A percentile compares a stretch with the other conserved stretches of the same genome.
Conservation (phyloP, 2,329 filamentous ascomycete species). For the Myriosclerotinia curreyana region DNA sequence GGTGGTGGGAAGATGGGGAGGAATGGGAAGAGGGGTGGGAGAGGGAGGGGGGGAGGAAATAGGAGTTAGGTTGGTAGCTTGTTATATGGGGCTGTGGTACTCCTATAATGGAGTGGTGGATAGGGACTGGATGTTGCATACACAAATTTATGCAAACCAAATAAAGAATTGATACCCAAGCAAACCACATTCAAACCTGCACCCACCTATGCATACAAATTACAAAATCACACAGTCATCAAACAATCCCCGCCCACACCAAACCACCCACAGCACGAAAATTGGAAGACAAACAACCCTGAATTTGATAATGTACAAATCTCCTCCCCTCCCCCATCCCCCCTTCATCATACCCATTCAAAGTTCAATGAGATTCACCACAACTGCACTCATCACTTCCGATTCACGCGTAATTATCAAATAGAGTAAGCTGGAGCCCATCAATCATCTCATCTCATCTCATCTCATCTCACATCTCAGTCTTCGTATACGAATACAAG, state of each 20-base stretch:
- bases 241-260: neutral
- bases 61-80: conserved; percentile 2
- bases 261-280: neutral
- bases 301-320: conserved; percentile 10
- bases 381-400: neutral
- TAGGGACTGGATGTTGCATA: neutral
- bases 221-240: no score
- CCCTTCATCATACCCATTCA: neutral
- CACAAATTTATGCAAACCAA: neutral
- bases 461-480: neutral
- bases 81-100: neutral
- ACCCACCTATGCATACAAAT: neutral
- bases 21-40: conserved; percentile 30
- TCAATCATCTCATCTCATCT: neutral
- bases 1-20: conserved; percentile 39
- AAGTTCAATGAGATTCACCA: neutral
- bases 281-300: neutral
- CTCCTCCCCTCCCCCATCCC: neutral
- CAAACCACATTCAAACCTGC: neutral
- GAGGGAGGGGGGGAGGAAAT: conserved; percentile 4
- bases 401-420: neutral
- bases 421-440: neutral
- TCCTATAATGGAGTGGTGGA: neutral
- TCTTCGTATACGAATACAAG: neutral
- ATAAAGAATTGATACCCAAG: conserved; percentile 16